Percentiles rank a stretch among this genome's conserved stretches.
phyloP scores from a whole-genome alignment of 768 basidiomycete genomes.

The Sarcodon aspratus region DNA sequence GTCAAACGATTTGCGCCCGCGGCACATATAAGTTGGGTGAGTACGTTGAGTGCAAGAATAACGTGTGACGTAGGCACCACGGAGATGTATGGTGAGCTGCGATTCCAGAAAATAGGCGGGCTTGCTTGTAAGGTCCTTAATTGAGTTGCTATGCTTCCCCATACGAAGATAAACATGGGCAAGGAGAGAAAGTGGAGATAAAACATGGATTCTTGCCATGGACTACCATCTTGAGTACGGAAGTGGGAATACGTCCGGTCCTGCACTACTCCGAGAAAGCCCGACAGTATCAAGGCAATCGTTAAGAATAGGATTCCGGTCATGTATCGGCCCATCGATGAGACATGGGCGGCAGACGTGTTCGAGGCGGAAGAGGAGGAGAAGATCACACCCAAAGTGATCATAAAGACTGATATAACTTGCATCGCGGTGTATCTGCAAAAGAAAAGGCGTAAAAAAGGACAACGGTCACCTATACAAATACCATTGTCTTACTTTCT shows the following conservation, averaged over 20 bases:
- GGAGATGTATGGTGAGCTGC: slow-evolving; percentile 16
- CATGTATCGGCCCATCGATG: slow-evolving; percentile 33
- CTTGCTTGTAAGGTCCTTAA: slow-evolving; percentile 20
- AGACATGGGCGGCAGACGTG: slow-evolving; percentile 2
- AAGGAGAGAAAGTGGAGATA: slow-evolving; percentile 77
- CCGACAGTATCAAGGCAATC: slow-evolving; percentile 69
- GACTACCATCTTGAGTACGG: slow-evolving; percentile 12
- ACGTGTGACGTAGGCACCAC: slow-evolving; percentile 49
- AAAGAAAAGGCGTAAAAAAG: not conserved
- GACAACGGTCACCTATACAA: slow-evolving; percentile 5
- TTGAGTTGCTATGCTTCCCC: slow-evolving; percentile 39
- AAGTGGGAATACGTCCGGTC: slow-evolving; percentile 64
- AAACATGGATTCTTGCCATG: slow-evolving; percentile 90
- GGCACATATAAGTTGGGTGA: slow-evolving; percentile 78
- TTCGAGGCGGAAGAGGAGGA: slow-evolving; percentile 72
- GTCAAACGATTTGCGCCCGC: slow-evolving; percentile 83
- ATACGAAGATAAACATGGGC: slow-evolving; percentile 62
- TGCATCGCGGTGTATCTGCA: slow-evolving; percentile 55
- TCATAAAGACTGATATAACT: slow-evolving; percentile 63
- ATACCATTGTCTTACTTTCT: slow-evolving; percentile 37
- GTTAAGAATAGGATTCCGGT: slow-evolving; percentile 66
- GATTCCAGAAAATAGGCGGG: slow-evolving; percentile 18
- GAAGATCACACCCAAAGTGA: slow-evolving; percentile 67
- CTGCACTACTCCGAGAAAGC: slow-evolving; percentile 75
- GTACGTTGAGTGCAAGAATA: slow-evolving; percentile 62